A percentile compares a stretch with the other conserved stretches of the same genome.
Evolutionary conservation across 495 filamentous ascomycete species (phyloP).

Genomic region (Tuber borchii): DNA sequence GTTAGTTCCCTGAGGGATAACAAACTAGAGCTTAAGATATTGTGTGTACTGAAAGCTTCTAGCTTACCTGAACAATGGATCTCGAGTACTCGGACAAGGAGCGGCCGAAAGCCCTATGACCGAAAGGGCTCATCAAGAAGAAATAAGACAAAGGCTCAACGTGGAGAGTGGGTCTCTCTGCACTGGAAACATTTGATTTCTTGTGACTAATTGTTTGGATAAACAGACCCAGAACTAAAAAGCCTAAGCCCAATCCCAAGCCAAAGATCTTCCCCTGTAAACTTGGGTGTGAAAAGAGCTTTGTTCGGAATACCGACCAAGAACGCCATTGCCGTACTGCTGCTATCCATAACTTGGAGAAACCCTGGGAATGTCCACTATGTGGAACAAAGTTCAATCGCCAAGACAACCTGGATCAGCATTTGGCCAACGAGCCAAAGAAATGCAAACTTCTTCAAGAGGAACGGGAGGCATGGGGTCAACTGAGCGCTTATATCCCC

Average conservation of each 20-base stretch:
- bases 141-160: no score
- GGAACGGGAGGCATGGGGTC: not conserved
- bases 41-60: no score
- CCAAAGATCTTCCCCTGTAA: not conserved
- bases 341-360: not conserved
- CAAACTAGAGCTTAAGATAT: no score
- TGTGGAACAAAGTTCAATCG: not conserved
- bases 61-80: no score
- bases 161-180: no score
- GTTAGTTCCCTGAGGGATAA: no score
- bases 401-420: not conserved
- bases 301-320: not conserved
- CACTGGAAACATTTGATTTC: not conserved
- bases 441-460: not conserved
- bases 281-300: not conserved
- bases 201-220: not conserved
- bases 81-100: no score
- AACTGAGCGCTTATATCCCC: not conserved
- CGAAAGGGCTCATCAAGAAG: no score
- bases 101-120: no score
- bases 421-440: fast-evolving
- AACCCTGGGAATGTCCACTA: not conserved
- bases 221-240: not conserved
- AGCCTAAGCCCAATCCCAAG: no score
- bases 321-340: not conserved